These are phyloP conservation scores for Amanita pseudoporphyria DNA, from an alignment of 768 basidiomycete species.

Conservation along the genomic window DNA sequence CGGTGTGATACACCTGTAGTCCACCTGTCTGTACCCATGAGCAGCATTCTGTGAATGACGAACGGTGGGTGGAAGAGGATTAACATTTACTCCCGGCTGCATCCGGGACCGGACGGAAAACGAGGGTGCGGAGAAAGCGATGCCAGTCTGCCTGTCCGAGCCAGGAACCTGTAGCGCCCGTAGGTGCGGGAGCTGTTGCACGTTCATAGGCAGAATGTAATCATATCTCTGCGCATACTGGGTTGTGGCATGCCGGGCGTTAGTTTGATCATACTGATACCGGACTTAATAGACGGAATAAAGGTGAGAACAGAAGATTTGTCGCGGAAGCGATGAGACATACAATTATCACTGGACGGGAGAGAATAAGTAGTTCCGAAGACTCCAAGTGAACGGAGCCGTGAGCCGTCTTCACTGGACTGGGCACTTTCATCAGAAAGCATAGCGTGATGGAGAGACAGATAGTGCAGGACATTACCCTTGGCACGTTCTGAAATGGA, in stretches of 20 bases:
- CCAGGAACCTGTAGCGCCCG: conserved; percentile 33
- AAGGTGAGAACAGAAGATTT: conserved; percentile 26
- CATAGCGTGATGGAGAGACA: conserved; percentile 37
- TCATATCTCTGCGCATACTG: conserved; percentile 44
- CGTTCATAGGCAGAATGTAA: conserved; percentile 32
- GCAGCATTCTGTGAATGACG: conserved; percentile 6
- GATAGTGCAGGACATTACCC: conserved; percentile 2
- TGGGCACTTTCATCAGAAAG: conserved; percentile 56
- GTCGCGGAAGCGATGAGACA: conserved; percentile 41
- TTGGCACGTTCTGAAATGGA: conserved; percentile 1
- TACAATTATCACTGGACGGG: conserved; percentile 43
- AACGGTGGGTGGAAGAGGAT: not conserved
- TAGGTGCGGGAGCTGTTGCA: conserved; percentile 40
- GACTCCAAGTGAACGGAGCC: conserved; percentile 64
- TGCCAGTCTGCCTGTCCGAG: conserved; percentile 28
- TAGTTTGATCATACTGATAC: conserved; percentile 39
- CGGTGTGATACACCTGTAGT: conserved; percentile 27
- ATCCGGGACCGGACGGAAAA: conserved; percentile 29
- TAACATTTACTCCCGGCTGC: not conserved
- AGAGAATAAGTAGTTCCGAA: conserved; percentile 41
- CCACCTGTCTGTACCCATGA: conserved; percentile 24
- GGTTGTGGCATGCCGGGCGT: conserved; percentile 37
- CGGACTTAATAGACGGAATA: conserved; percentile 59
- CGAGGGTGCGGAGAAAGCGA: conserved; percentile 29
- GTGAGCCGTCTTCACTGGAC: conserved; percentile 70